A percentile compares a stretch with the other conserved stretches of the same genome.
These are phyloP conservation scores for Meyerozyma smithsonii DNA, from an alignment of 1,139 yeast genomes.

Conservation along the genomic window DNA sequence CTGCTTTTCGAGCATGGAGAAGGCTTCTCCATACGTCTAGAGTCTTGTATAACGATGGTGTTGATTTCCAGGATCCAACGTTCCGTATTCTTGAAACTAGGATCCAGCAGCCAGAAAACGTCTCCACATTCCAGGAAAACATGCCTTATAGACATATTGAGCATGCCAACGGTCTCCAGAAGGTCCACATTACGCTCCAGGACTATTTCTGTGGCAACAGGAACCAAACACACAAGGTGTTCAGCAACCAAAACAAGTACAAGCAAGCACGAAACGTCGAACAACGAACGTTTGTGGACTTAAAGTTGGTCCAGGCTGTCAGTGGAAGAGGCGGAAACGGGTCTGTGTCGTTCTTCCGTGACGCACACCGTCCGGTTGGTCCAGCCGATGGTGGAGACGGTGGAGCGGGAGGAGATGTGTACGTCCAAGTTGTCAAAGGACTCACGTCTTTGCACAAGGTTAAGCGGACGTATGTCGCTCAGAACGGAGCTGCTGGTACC, in stretches of 20 bases:
- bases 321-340: constrained; percentile 94
- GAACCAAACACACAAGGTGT: constrained; percentile 40
- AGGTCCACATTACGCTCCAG: constrained; percentile 23
- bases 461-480: constrained; percentile 64
- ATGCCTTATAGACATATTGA: constrained; percentile 3
- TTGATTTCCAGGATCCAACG: not conserved
- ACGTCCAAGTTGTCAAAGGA: constrained; percentile 68
- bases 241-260: constrained; percentile 22
- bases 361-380: constrained; percentile 78
- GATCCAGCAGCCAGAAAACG: not conserved
- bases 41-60: not conserved
- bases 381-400: constrained; percentile 99
- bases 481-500: constrained; percentile 66
- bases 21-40: too few relatives aligned
- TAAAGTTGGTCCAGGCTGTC: constrained; percentile 59
- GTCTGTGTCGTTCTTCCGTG: constrained; percentile 77
- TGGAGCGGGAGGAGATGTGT: constrained; percentile 86
- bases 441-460: constrained; percentile 67
- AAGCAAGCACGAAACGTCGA: constrained; percentile 34
- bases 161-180: constrained; percentile 18
- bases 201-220: constrained; percentile 42
- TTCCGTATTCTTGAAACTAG: not conserved
- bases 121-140: not conserved
- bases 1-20: not conserved
- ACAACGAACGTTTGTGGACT: constrained; percentile 47